Base-by-base conservation (phyloP, 192 early-diverging fungal species). In the Entomortierella chlamydospora region DNA sequence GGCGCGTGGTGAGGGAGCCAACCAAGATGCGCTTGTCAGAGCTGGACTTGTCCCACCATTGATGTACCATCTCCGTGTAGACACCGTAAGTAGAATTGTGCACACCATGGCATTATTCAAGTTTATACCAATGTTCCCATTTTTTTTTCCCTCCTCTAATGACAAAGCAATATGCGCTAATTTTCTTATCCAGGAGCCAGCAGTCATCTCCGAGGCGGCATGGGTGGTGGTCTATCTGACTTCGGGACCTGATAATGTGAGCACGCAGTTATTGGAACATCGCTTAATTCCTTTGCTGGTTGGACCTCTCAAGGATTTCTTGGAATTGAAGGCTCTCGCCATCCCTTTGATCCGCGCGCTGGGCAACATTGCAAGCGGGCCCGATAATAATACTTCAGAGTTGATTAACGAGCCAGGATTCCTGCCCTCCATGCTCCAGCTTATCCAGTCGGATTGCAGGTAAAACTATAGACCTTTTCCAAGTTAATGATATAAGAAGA, bases 151-250 rank as follows among this genome's bases (percentile, higher is more conserved):
- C 26, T 41, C 1, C 17, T 34, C 22, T 34, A 15, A 29, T 2
- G 18, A 20, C n/a, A 26, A 42, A 23, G 28, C 8, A 41, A 7
- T 34, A 41, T 60, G 31, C 37, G 57, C 22, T 51, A 37, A 37
- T n/a, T 20, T 1, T 42, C 13, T n/a, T 54, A 6, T 37, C 10
- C 66, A 84, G 79, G 66, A 83, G 54, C 55, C 65, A 15, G 88
- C 82, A 6, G 88, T 89, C 22, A 83, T 88, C 11, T 82, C 85
- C 11, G 92, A 93, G 72, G 73, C 91, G 0, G 83, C 87, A 31
- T 92, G 92, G 90, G 90, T 93, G 4, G 81, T 88, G 5, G 83
- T 84, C 13, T 92, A 91, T 61, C 68, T 93, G 72, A 87, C 90
- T 0, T 86, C 90, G 0, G 81, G 79, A 22, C 66, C 65, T 5